Conservation (phyloP, 2,329 filamentous ascomycete genomes). For the Grosmannia penicillata region DNA sequence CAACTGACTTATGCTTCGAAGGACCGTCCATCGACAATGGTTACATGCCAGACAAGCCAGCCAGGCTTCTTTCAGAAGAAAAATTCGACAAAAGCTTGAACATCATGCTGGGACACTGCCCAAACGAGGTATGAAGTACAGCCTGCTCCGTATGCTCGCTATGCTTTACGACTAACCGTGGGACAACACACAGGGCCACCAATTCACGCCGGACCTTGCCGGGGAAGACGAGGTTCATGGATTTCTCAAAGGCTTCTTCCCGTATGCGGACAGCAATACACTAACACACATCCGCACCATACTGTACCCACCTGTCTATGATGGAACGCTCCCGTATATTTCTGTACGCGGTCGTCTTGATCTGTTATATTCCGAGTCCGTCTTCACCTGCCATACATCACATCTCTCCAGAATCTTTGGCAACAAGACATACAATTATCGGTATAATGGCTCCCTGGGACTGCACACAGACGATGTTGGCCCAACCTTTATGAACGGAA, state of each 20-base stretch:
- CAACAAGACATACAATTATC: constrained; percentile 2
- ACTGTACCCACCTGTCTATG: background rate
- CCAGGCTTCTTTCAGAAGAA: background rate
- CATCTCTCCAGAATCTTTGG: background rate
- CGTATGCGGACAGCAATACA: background rate
- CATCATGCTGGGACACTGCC: constrained; percentile 1
- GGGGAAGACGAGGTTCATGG: background rate
- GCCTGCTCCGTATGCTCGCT: background rate
- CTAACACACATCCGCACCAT: background rate
- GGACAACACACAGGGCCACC: background rate
- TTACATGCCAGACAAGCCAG: background rate
- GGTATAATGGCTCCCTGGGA: background rate
- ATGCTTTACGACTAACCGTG: background rate
- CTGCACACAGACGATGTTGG: background rate
- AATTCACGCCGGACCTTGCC: background rate
- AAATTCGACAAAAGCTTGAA: background rate
- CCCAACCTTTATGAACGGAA: constrained; percentile 1
- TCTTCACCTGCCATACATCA: constrained; percentile 1
- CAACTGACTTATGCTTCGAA: background rate
- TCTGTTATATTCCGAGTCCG: background rate
- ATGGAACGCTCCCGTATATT: background rate
- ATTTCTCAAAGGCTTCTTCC: background rate
- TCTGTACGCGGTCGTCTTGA: background rate
- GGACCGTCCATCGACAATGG: background rate
- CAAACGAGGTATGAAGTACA: background rate